phyloP scores from a whole-genome alignment of 2,329 filamentous ascomycete genomes.

The Penicillium sp. region DNA sequence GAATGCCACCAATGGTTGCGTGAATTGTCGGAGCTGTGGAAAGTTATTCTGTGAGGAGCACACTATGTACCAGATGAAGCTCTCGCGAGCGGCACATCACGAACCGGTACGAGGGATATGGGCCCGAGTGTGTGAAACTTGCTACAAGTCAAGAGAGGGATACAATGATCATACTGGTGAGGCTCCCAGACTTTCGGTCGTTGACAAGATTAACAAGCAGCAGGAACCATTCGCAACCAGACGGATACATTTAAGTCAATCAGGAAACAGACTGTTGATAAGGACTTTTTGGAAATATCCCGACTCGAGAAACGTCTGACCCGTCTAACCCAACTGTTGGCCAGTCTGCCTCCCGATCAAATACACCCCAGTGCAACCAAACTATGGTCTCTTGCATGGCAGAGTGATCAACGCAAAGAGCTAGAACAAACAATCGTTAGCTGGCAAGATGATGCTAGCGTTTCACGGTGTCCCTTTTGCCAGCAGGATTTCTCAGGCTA shows the following conservation, averaged over 20 bases:
- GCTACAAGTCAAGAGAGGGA: constrained; percentile 92
- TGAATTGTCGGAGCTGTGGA: constrained; percentile 94
- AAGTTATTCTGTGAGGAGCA: constrained; percentile 95
- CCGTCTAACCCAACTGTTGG: constrained; percentile 81
- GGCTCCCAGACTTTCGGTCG: not conserved
- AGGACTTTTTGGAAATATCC: constrained; percentile 82
- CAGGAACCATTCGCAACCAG: constrained; percentile 68
- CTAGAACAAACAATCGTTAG: constrained; percentile 90
- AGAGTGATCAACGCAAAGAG: constrained; percentile 73
- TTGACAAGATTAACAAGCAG: constrained; percentile 7
- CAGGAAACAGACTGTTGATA: constrained; percentile 77
- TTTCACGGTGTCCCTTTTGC: constrained; percentile 85
- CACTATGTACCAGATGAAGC: constrained; percentile 99
- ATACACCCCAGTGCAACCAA: constrained; percentile 52
- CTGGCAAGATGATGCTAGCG: constrained; percentile 88
- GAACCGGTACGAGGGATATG: constrained; percentile 88
- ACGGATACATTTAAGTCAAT: constrained; percentile 69
- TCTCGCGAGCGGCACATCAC: constrained; percentile 83
- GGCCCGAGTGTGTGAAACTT: constrained; percentile 98
- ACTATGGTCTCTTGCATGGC: constrained; percentile 58
- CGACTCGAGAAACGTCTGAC: constrained; percentile 89
- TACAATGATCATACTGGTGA: constrained; percentile 82
- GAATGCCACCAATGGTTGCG: constrained; percentile 74
- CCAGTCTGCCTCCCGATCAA: constrained; percentile 70
- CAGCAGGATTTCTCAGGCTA: constrained; percentile 94